These are phyloP conservation scores for Eucalyptus erythrocorys DNA, from an alignment of 345 rosid genomes.

Conservation along the genomic window DNA sequence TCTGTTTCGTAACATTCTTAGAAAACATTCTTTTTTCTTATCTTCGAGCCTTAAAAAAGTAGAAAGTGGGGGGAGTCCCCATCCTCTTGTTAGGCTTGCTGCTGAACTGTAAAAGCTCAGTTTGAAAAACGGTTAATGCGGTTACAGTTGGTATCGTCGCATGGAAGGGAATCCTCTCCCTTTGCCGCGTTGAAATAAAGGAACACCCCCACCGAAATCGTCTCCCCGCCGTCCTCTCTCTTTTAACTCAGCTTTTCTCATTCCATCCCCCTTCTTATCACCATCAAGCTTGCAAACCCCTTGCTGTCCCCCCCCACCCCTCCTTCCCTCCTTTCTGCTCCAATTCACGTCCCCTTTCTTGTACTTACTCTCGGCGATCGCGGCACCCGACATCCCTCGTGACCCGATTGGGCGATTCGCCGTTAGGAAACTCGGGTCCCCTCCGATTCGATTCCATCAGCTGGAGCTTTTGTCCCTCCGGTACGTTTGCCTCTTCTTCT, in stretches of 20 bases:
- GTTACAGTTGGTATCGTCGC: not conserved
- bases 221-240: not conserved
- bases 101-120: not conserved
- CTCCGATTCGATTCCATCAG: not conserved
- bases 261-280: not conserved
- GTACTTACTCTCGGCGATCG: not conserved
- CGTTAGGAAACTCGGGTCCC: not conserved
- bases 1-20: not conserved
- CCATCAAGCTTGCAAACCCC: not conserved
- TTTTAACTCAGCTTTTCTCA: not conserved
- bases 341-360: not conserved
- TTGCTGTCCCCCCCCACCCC: not conserved
- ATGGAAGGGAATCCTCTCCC: not conserved
- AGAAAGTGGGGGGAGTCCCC: not conserved
- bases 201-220: not conserved
- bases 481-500: not conserved
- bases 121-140: not conserved
- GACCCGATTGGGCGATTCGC: not conserved
- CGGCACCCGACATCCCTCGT: not conserved
- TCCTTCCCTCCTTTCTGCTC: not conserved
- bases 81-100: not conserved
- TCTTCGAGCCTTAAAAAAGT: not conserved
- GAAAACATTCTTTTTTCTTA: not conserved
- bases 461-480: not conserved
- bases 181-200: not conserved